These are phyloP conservation scores for Ichthyophonus hoferi DNA, from an alignment of 208 protist species.

Conservation along the genomic window DNA sequence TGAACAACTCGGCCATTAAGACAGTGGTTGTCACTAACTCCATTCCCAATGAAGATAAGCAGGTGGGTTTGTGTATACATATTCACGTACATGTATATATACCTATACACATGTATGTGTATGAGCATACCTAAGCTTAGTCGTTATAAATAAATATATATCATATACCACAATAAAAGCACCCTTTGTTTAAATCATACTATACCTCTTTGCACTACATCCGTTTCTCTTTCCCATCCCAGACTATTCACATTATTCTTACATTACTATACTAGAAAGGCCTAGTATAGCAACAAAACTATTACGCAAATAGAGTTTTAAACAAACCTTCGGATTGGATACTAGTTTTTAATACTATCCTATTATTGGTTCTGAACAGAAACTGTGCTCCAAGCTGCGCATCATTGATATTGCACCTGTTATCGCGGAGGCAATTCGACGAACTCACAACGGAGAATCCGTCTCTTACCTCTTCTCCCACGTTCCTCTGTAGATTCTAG, in stretches of 20 bases:
- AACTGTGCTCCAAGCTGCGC: constrained; percentile 33
- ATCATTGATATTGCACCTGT: constrained; percentile 44
- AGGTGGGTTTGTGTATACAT: neutral
- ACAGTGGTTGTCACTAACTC: constrained; percentile 49
- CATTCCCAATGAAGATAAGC: constrained; percentile 48
- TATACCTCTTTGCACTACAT: too few species aligned
- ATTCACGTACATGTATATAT: neutral
- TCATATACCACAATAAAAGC: too few species aligned
- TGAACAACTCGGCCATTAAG: constrained; percentile 42
- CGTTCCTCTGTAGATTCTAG: constrained; percentile 30
- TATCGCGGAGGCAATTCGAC: constrained; percentile 44
- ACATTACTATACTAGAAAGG: too few species aligned
- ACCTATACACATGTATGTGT: neutral
- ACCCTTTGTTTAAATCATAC: too few species aligned
- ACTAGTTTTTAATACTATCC: too few species aligned
- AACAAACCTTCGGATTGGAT: too few species aligned
- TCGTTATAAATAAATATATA: too few species aligned
- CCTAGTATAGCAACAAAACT: too few species aligned
- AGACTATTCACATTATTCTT: too few species aligned
- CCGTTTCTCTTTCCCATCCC: too few species aligned
- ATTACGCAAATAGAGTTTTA: too few species aligned
- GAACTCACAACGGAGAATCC: constrained; percentile 50
- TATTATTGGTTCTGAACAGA: too few species aligned
- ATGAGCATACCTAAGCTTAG: neutral
- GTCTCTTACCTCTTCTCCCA: constrained; percentile 47